phyloP scores from a whole-genome alignment of 371 early-diverging fungal species.

The Actinomucor elegans region DNA sequence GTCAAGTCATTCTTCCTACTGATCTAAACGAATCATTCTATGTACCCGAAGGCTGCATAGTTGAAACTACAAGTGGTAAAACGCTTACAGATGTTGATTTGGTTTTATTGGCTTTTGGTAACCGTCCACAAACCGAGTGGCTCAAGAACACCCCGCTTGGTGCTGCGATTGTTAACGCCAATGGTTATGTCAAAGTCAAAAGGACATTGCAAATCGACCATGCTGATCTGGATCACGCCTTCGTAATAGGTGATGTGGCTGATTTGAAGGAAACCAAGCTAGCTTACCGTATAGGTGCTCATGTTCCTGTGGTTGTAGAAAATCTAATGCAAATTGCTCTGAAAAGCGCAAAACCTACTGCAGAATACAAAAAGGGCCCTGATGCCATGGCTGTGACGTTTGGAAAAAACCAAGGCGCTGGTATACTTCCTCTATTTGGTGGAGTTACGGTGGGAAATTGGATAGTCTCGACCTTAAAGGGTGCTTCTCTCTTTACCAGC shows the following conservation, averaged over 20 bases:
- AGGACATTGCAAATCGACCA: slow-evolving; percentile 58
- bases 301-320: slow-evolving; percentile 28
- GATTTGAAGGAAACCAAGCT: slow-evolving; percentile 51
- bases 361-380: slow-evolving; percentile 20
- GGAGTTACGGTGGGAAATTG: slow-evolving; percentile 10
- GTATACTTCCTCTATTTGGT: slow-evolving; percentile 8
- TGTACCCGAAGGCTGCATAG: slow-evolving; percentile 1
- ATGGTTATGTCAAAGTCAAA: slow-evolving; percentile 40
- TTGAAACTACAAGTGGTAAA: slow-evolving; percentile 33
- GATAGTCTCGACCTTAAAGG: neutral
- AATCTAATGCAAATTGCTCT: slow-evolving; percentile 19
- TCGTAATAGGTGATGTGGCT: slow-evolving; percentile 62
- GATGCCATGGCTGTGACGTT: slow-evolving; percentile 36
- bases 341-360: slow-evolving; percentile 5
- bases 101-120: slow-evolving; percentile 52
- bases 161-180: slow-evolving; percentile 8
- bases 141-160: slow-evolving; percentile 14
- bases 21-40: slow-evolving; percentile 9
- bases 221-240: slow-evolving; percentile 41
- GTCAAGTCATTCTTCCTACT: slow-evolving; percentile 30
- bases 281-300: slow-evolving; percentile 37
- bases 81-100: slow-evolving; percentile 43
- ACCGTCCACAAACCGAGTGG: slow-evolving; percentile 27
- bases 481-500: neutral
- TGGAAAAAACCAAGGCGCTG: slow-evolving; percentile 25